phyloP scores from a whole-genome alignment of 2,329 filamentous ascomycete genomes.

The Calonectria crousiana region DNA sequence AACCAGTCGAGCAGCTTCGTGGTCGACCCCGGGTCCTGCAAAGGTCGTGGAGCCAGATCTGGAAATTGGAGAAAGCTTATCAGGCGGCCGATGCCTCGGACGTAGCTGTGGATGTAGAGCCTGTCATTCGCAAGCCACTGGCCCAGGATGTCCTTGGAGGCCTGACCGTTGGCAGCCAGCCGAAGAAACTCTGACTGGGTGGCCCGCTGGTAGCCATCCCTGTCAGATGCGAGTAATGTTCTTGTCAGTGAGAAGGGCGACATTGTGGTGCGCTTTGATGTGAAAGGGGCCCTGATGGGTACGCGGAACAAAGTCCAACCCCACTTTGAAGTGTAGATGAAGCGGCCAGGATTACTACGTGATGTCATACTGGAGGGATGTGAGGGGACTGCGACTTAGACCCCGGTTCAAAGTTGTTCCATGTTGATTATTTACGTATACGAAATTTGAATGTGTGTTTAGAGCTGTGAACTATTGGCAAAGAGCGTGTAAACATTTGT shows the following conservation, averaged over 20 bases:
- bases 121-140: slow-evolving; percentile 80
- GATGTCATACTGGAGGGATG: slow-evolving; percentile 8
- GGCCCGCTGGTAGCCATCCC: slow-evolving; percentile 62
- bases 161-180: slow-evolving; percentile 72
- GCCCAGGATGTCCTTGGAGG: slow-evolving; percentile 67
- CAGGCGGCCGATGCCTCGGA: slow-evolving; percentile 74
- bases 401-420: slow-evolving; percentile 39
- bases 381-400: no score
- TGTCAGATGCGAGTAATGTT: slow-evolving; percentile 65
- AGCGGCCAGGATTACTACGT: background rate
- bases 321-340: background rate
- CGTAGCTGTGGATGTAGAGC: slow-evolving; percentile 78
- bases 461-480: background rate
- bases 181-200: slow-evolving; percentile 77
- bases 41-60: slow-evolving; percentile 28
- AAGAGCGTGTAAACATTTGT: no score
- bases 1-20: slow-evolving; percentile 72
- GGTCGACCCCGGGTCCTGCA: slow-evolving; percentile 50
- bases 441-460: background rate
- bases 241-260: slow-evolving; percentile 62
- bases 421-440: background rate
- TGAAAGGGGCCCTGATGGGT: background rate
- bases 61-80: slow-evolving; percentile 72
- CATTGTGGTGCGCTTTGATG: slow-evolving; percentile 4
- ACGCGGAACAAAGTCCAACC: background rate